Base-by-base conservation (phyloP, 148 eudicot species). In the Limonium bicolor region DNA sequence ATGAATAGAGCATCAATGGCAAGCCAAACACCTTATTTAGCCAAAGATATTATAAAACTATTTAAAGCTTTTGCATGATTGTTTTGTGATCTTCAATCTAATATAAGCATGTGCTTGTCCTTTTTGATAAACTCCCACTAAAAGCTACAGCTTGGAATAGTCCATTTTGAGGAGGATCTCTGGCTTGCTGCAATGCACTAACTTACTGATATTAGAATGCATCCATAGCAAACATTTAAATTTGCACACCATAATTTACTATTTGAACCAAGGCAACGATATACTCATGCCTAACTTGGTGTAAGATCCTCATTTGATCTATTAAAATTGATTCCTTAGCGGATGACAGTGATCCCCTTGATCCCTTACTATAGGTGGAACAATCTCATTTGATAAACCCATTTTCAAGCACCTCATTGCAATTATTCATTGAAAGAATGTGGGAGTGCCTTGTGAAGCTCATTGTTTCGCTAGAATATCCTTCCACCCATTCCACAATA, bases 141-240 rank as follows among this genome's bases (percentile, higher is more conserved):
- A 72, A 90, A 70, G 61, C 83, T 83, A 39, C 97, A 83, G 92
- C n/a, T n/a, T n/a, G n/a, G n/a, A n/a, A n/a, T n/a, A n/a, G n/a
- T n/a, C 66, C 62, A 88, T 43, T 28, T 62, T 66, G 44, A 54
- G 61, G 49, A 88, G 93, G 37, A 58, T 59, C 38, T 77, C 84
- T 29, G 87, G 49, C 23, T 64, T 68, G 74, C 84, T 70, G 60
- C 61, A 68, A 67, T 77, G 66, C 58, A 80, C 59, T 30, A 90
- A 47, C 68, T 71, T 77, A 56, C 65, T 68, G 73, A 90, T 75
- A 77, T 74, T 49, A 77, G 77, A 32, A 90, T 84, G 63, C 84
- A 74, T 45, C 97, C 86, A 59, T 77, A 80, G 63, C 95, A 74
- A 41, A 69, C 64, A 50, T 55, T 59, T 37, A 75, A 26, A 68